Percentiles rank a stretch among this genome's conserved stretches.
These are phyloP conservation scores for Cicer judaicum DNA, from an alignment of 306 rosid genomes.

Conservation along the genomic window DNA sequence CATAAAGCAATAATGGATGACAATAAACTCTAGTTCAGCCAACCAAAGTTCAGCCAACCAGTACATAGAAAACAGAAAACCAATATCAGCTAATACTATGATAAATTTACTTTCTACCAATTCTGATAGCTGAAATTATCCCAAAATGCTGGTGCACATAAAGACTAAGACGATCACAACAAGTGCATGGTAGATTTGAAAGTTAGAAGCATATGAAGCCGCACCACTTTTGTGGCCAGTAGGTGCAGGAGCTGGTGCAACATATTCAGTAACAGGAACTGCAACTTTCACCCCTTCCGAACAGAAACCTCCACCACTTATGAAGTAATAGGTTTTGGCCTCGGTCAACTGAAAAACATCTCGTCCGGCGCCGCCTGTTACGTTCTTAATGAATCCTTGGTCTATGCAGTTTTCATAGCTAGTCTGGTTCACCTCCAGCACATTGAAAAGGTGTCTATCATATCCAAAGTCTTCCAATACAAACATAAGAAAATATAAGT, in stretches of 20 bases:
- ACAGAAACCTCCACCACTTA: constrained; percentile 65
- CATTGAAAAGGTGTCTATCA: constrained; percentile 56
- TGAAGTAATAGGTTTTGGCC: constrained; percentile 58
- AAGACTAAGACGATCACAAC: constrained; percentile 22
- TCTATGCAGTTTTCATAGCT: constrained; percentile 63
- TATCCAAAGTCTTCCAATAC: constrained; percentile 61
- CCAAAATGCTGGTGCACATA: constrained; percentile 10
- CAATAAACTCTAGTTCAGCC: neutral
- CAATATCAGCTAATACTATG: neutral
- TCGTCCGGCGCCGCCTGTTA: constrained; percentile 67
- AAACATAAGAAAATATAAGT: constrained; percentile 2
- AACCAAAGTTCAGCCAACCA: neutral
- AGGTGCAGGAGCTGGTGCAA: constrained; percentile 30
- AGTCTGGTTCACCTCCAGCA: constrained; percentile 70
- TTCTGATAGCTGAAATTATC: constrained; percentile 12
- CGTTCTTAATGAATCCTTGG: constrained; percentile 54
- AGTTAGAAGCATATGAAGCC: constrained; percentile 4
- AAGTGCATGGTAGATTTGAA: constrained; percentile 17
- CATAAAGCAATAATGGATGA: neutral
- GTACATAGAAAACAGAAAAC: neutral
- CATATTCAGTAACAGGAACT: constrained; percentile 41
- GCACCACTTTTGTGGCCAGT: constrained; percentile 23
- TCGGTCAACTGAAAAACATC: constrained; percentile 61
- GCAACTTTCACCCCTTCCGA: constrained; percentile 59
- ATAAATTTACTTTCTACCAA: neutral